Evolutionary conservation across 208 protist species (phyloP).

Genomic region (Hexamita inflata): DNA sequence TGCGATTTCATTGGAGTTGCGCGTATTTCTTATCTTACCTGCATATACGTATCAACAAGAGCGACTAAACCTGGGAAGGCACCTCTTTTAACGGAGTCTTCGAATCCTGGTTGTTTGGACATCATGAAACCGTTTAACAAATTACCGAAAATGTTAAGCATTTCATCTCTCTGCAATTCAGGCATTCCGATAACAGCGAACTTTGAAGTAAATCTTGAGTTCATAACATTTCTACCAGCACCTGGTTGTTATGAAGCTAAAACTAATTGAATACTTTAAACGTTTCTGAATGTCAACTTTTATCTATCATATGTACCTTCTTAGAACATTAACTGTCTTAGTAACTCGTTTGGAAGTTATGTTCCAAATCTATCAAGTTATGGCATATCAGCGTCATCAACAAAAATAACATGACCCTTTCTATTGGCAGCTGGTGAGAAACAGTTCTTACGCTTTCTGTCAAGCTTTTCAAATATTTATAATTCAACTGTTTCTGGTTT

Average conservation of each 20-base stretch:
- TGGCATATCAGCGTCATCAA: conserved; percentile 93
- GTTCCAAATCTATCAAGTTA: conserved; percentile 78
- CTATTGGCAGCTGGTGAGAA: conserved; percentile 62
- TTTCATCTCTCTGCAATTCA: conserved; percentile 63
- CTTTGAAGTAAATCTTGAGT: conserved; percentile 70
- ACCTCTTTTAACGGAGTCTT: conserved; percentile 28
- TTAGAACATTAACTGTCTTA: conserved; percentile 81
- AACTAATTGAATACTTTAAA: conserved; percentile 51
- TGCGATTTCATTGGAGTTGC: conserved; percentile 86
- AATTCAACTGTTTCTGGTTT: not conserved
- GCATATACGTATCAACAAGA: conserved; percentile 72
- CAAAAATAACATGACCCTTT: conserved; percentile 74
- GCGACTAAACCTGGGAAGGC: conserved; percentile 59
- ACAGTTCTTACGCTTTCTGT: conserved; percentile 50
- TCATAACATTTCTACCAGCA: conserved; percentile 73
- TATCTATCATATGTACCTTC: conserved; percentile 56
- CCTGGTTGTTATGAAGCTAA: conserved; percentile 74
- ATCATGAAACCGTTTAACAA: conserved; percentile 68
- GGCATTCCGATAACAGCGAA: conserved; percentile 72
- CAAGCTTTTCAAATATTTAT: conserved; percentile 8
- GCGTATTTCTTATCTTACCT: conserved; percentile 66
- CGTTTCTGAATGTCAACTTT: not conserved
- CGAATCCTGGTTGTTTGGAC: conserved; percentile 41
- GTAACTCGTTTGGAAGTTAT: conserved; percentile 82
- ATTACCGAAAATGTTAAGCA: conserved; percentile 69